phyloP scores from a whole-genome alignment of 305 asterid genomes.

The Euphrasia arctica region DNA sequence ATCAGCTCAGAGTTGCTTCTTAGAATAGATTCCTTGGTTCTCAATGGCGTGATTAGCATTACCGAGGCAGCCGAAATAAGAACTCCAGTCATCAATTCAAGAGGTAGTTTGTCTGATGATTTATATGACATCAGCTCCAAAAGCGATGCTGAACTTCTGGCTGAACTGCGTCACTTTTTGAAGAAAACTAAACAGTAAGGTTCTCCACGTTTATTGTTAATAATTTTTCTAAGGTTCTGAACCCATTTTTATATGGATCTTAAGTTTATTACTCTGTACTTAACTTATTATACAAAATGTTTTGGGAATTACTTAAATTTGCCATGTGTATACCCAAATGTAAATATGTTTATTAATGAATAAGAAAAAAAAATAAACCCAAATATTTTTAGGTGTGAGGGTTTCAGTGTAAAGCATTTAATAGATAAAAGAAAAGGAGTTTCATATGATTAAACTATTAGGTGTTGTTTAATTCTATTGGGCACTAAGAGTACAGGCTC shows the following conservation, averaged over 20 bases:
- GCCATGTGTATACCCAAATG: constrained; percentile 11
- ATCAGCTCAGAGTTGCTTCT: constrained; percentile 65
- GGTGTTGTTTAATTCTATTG: not conserved
- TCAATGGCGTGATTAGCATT: constrained; percentile 55
- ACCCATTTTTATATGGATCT: constrained; percentile 12
- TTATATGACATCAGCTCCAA: constrained; percentile 35
- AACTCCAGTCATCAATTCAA: constrained; percentile 54
- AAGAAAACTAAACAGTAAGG: constrained; percentile 45
- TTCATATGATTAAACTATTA: constrained; percentile 13
- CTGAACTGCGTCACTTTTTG: constrained; percentile 53
- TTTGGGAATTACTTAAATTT: constrained; percentile 11
- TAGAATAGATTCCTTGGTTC: constrained; percentile 78
- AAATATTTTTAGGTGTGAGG: not conserved
- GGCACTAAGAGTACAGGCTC: not conserved
- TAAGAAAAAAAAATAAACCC: not conserved
- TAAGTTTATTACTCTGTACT: constrained; percentile 4
- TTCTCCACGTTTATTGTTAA: constrained; percentile 24
- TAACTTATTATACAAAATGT: not conserved
- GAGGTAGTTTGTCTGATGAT: constrained; percentile 45
- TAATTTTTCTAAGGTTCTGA: constrained; percentile 13
- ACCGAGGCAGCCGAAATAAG: constrained; percentile 68
- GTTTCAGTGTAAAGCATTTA: constrained; percentile 12
- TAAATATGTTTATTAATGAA: constrained; percentile 9
- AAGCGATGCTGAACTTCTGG: constrained; percentile 61
- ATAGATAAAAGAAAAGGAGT: constrained; percentile 3